These are phyloP conservation scores for Nicotiana otophora DNA, from an alignment of 257 asterid genomes.

Conservation along the genomic window DNA sequence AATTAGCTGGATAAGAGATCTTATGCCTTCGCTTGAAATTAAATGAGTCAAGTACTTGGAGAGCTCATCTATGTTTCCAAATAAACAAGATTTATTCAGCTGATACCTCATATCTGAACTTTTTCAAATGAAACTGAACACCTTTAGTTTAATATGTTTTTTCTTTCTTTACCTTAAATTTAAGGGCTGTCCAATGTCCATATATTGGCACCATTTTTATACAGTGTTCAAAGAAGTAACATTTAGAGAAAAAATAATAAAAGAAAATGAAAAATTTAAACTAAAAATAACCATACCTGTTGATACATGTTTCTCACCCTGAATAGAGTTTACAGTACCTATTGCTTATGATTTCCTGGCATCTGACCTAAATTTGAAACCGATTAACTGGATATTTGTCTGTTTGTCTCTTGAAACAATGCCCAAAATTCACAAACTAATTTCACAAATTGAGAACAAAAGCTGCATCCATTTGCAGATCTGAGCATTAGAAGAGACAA, in stretches of 20 bases:
- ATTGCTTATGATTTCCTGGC: background rate
- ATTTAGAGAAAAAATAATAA: background rate
- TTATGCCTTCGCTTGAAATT: background rate
- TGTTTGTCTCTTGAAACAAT: background rate
- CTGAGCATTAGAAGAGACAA: background rate
- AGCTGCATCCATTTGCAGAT: background rate
- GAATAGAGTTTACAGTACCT: background rate
- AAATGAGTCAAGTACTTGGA: background rate
- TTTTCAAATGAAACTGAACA: background rate
- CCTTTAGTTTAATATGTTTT: background rate
- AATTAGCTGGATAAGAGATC: background rate
- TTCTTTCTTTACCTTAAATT: background rate
- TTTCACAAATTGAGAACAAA: background rate
- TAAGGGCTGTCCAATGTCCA: background rate
- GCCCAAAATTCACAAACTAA: background rate
- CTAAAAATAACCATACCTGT: background rate
- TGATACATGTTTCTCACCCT: background rate
- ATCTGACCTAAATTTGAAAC: background rate
- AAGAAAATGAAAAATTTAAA: background rate
- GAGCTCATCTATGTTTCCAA: background rate
- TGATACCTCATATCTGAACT: background rate
- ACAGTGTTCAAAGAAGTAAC: background rate
- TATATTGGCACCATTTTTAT: background rate
- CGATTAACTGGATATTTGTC: background rate
- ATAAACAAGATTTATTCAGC: background rate